Base-by-base conservation (phyloP, 495 filamentous ascomycete genomes). In the Xylaria grammica region DNA sequence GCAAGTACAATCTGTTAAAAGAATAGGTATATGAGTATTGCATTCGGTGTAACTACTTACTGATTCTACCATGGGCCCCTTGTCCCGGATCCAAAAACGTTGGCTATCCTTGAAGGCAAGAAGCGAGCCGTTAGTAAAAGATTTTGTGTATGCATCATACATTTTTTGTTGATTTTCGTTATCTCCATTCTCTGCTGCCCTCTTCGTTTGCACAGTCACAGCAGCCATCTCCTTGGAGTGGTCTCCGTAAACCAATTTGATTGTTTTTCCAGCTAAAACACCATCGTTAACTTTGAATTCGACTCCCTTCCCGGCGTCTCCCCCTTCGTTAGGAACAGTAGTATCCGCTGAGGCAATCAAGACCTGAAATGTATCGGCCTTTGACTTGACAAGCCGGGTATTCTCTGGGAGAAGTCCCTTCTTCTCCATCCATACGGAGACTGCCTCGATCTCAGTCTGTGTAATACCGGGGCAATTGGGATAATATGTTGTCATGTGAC, bases 401-500 rank as follows among this genome's bases (percentile, higher is more conserved):
- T 99, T 98, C 74, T 97, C 95, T 27, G 93, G 84, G 26, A 83
- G 75, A 34, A 85, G 79, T 10, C 87, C 84, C 78, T 91, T 91
- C 73, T 87, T 80, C 74, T 90, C 90, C 77, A 93, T 82, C 77
- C 93, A 90, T 24, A 87, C 83, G 15, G 87, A 85, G 44, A 96
- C 80, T 11, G 85, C 83, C 7, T 83, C 82, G 51, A 97, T 94
- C 74, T 99, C 94, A 30, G 86, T 83, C 74, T 97, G 89, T 27
- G 90, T 93, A 72, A 99, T 97, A 38, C 84, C 81, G 20, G 91
- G 85, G 6, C 92, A 96, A 62, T 92, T 88, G 7, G 95, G 95
- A 72, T 99, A 98, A 75, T 99, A 99, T 0, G 90, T 90, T 2
- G 91, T 93, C 79, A 96, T 82, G 73, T 98, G 94, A 13, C 92